Base-by-base conservation (phyloP, 495 filamentous ascomycete species). In the Penicillium silybi region DNA sequence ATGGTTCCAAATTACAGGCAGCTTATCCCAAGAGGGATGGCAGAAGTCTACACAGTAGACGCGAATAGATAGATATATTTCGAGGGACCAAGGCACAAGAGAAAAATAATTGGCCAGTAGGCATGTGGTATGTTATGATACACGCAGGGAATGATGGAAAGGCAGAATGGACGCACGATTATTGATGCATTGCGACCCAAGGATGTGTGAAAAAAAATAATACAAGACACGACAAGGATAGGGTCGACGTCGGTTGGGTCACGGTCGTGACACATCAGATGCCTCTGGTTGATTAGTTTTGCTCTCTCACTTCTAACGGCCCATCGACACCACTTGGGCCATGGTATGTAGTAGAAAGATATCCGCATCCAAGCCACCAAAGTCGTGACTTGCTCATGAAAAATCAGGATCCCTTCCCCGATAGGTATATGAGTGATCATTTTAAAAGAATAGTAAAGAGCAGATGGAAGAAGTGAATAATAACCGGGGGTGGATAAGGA, bases 71-170 rank as follows among this genome's bases (percentile, higher is more conserved):
- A 32, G 29, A 32, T 23, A 3, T 3, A 23, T 2, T 6, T 23
- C 6, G 22, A 23, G 22, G 8, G 13, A 13, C 11, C 8, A 32
- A 32, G 13, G 29, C 46, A 56, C 52, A 52, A 52, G 43, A 50
- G 47, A 47, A 34, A 49, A 35, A 44, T 38, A 45, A 32, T 11
- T 41, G 18, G 18, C 43, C 42, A 41, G 15, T 3, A 40, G 40
- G 29, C 48, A 18, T n/a, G 44, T 52, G 48, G 19, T 52, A 52
- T 57, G 48, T 4, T 57, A 57, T 52, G 7, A 44, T 57, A 57
- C 54, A 57, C 9, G 44, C 19, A 35, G 5, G 18, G 9, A 46
- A 46, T 35, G 39, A 29, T 53, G 35, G 37, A 25, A 25, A 41
- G 22, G 13, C 20, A 41, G 35, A 40, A 35, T 47, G n/a, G 18